Base-by-base conservation (phyloP, 2,329 filamentous ascomycete genomes). In the Alternaria incomplexa region DNA sequence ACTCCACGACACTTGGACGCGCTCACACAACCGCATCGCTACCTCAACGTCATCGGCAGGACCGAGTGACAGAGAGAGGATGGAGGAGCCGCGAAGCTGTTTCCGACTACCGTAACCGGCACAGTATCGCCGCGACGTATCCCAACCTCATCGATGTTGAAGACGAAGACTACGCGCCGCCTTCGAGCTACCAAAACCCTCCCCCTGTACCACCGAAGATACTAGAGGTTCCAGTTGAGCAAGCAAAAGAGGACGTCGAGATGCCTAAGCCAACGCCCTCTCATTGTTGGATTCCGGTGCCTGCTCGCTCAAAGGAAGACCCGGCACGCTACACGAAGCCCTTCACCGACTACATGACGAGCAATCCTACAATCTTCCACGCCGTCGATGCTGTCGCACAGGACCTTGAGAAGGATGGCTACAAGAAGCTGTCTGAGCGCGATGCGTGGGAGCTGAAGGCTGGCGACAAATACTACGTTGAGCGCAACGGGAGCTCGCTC, bases 311-410 rank as follows among this genome's bases (percentile, higher is more conserved):
- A 51, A 74, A 71, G 44, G 66, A 76, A 58, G 72, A 73, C 15
- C 76, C 78, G 1, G 76, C 74, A 56, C 71, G 71, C 55, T 97
- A 93, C 79, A 91, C 92, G 9, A 85, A 93, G 81, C 93, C 93
- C 1, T 97, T 97, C 79, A 90, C 91, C 77, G 87, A 93, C 56
- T 98, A 97, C 77, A 87, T 98, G 83, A 91, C 89, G 47, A 87
- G 91, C 65, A 97, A 97, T 77, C 96, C 96, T 0, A 98, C 96
- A 9, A 88, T 97, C 50, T 99, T 97, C 80, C 96, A 99, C 75
- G 89, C 93, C 1, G 93, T 97, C 26, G 87, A 89, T 61, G 88
- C 93, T 71, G 93, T 97, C 77, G 89, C 90, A 73, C 84, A 85
- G 61, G 90, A 93, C 73, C 86, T 97, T 51, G 84, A 86, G 65